Conservation (phyloP, 192 early-diverging fungal species). For the Gaertneriomyces semiglobifer region DNA sequence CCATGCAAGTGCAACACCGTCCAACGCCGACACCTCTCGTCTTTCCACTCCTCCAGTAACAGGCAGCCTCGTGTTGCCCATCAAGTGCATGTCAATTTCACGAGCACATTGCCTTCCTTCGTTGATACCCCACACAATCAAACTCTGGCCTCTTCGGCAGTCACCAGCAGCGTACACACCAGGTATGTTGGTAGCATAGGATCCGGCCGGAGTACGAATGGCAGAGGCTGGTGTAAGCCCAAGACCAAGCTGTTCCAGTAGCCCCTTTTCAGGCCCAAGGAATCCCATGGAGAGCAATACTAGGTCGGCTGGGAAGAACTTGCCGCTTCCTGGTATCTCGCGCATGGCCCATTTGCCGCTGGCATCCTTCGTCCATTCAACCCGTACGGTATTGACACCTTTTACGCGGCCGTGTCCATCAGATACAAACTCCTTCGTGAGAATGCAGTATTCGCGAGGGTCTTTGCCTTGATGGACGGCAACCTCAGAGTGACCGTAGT, state of each 20-base stretch:
- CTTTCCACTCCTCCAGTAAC: slow-evolving; percentile 78
- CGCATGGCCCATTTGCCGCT: slow-evolving; percentile 79
- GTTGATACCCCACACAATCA: slow-evolving; percentile 99
- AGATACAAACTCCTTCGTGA: slow-evolving; percentile 93
- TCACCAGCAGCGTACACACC: slow-evolving; percentile 96
- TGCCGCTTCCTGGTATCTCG: slow-evolving; percentile 80
- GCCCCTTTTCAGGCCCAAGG: slow-evolving; percentile 83
- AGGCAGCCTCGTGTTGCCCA: slow-evolving; percentile 77
- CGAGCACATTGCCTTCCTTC: slow-evolving; percentile 94
- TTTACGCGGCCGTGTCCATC: slow-evolving; percentile 74
- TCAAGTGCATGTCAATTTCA: slow-evolving; percentile 82
- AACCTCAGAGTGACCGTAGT: slow-evolving; percentile 96
- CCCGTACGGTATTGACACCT: slow-evolving; percentile 91
- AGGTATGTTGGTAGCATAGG: slow-evolving; percentile 72
- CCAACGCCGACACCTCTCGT: slow-evolving; percentile 16
- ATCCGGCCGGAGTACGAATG: slow-evolving; percentile 73
- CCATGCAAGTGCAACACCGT: slow-evolving; percentile 24
- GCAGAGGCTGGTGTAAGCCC: slow-evolving; percentile 74
- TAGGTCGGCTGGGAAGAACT: slow-evolving; percentile 84
- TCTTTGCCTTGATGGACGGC: slow-evolving; percentile 85
- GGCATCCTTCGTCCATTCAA: slow-evolving; percentile 89
- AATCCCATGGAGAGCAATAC: slow-evolving; percentile 96
- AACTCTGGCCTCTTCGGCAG: slow-evolving; percentile 89
- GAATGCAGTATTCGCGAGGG: slow-evolving; percentile 90
- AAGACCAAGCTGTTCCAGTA: slow-evolving; percentile 76